These are phyloP conservation scores for Trichosphaerium sp. DNA, from an alignment of 78 protist species.

Conservation along the genomic window DNA sequence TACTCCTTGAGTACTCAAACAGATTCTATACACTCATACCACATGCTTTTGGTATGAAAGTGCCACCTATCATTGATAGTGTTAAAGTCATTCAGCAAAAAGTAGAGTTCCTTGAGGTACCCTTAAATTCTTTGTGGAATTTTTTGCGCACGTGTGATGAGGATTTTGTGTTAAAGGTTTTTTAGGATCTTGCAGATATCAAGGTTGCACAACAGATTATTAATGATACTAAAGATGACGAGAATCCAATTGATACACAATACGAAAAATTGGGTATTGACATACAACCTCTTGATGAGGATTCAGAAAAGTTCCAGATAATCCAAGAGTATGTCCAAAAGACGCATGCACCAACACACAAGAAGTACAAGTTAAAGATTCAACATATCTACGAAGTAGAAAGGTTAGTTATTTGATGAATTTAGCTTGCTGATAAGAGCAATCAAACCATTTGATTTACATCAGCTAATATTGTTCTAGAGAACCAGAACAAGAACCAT, in stretches of 20 bases:
- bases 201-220: background rate
- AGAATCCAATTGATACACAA: background rate
- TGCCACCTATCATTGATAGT: background rate
- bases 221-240: background rate
- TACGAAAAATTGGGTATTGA: slow-evolving; percentile 14
- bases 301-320: background rate
- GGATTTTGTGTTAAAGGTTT: background rate
- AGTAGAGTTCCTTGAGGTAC: slow-evolving; percentile 1
- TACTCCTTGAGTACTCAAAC: background rate
- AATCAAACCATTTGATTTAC: too few species aligned
- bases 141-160: background rate
- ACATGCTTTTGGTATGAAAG: background rate
- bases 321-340: slow-evolving; percentile 10
- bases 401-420: too few species aligned
- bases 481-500: too few species aligned
- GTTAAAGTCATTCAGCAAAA: background rate
- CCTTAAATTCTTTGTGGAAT: background rate
- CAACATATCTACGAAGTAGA: slow-evolving; percentile 10
- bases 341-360: slow-evolving; percentile 54
- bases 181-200: background rate
- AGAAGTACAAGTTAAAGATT: background rate
- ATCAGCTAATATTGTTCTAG: too few species aligned
- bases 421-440: too few species aligned
- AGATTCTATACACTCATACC: slow-evolving; percentile 7
- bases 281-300: background rate